These are phyloP conservation scores for Prunella vulgaris DNA, from an alignment of 257 asterid species.

Conservation along the genomic window DNA sequence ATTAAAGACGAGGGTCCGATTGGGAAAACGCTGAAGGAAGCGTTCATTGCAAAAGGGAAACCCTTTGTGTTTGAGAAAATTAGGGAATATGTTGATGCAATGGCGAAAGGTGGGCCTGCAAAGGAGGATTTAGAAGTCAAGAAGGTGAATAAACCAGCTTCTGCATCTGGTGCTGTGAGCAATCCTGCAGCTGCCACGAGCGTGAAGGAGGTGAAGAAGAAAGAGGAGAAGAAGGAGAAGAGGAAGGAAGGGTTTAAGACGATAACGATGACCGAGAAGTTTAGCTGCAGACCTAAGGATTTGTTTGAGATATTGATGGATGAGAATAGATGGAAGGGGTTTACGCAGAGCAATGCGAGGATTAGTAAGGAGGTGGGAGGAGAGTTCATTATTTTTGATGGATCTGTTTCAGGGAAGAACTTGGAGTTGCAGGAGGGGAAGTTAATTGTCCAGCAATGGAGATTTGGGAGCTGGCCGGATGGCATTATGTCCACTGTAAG, in stretches of 20 bases:
- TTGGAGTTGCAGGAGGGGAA: conserved; percentile 79
- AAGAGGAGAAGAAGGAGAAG: conserved; percentile 45
- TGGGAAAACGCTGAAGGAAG: conserved; percentile 72
- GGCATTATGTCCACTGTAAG: conserved; percentile 68
- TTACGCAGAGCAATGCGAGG: conserved; percentile 88
- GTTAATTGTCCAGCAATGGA: conserved; percentile 84
- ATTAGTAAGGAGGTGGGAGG: conserved; percentile 86
- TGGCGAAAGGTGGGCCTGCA: conserved; percentile 88
- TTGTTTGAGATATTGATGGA: conserved; percentile 91
- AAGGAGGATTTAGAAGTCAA: conserved; percentile 82
- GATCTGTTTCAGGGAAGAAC: conserved; percentile 74
- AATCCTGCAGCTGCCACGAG: background rate
- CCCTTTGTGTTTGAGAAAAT: conserved; percentile 75
- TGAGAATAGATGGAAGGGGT: conserved; percentile 97
- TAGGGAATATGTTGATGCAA: conserved; percentile 51
- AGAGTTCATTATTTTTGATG: conserved; percentile 78
- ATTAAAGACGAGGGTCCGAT: conserved; percentile 79
- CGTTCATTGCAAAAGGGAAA: conserved; percentile 60
- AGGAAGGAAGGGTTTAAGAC: conserved; percentile 87
- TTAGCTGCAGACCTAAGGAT: conserved; percentile 69
- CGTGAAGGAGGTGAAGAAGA: conserved; percentile 36
- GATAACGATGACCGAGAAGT: conserved; percentile 81
- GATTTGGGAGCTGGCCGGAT: conserved; percentile 95
- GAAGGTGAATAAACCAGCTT: conserved; percentile 37
- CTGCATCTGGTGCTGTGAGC: conserved; percentile 23